A percentile compares a stretch with the other conserved stretches of the same genome.
Evolutionary conservation across 1,284 basidiomycete genomes (phyloP).

Genomic region (Ceratobasidium papillatum): DNA sequence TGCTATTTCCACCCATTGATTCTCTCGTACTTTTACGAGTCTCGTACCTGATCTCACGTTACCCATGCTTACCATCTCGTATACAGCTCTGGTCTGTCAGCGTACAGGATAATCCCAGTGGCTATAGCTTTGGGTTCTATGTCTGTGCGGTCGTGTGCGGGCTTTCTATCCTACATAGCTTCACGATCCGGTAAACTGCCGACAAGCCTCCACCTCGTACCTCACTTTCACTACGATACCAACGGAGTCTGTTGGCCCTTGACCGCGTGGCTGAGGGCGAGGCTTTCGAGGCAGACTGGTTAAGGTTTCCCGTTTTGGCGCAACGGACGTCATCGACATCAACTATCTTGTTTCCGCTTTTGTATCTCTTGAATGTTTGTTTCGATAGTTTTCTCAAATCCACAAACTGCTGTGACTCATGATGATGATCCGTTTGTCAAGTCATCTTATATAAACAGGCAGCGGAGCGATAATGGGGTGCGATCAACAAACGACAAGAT

Average conservation of each 20-base stretch:
- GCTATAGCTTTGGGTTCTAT: slow-evolving; percentile 77
- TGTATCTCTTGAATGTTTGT: slow-evolving; percentile 2
- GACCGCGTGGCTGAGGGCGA: not conserved
- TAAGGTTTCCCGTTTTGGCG: slow-evolving; percentile 4
- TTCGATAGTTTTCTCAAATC: slow-evolving; percentile 2
- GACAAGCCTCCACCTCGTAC: not conserved
- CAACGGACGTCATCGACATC: slow-evolving; percentile 3
- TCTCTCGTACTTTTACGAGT: not conserved
- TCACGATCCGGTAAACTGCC: slow-evolving; percentile 67
- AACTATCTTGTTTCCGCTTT: not conserved
- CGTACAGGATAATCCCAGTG: slow-evolving; percentile 70
- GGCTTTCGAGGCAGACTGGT: not conserved
- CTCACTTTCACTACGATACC: not conserved
- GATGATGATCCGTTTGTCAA: not conserved
- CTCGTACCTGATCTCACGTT: not conserved
- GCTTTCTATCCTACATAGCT: slow-evolving; percentile 71
- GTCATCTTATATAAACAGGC: slow-evolving; percentile 25
- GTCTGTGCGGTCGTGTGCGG: slow-evolving; percentile 68
- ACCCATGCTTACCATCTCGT: not conserved
- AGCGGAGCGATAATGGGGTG: not conserved
- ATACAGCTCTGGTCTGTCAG: slow-evolving; percentile 79
- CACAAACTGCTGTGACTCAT: not conserved
- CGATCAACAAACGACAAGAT: slow-evolving; percentile 1
- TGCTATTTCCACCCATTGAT: not conserved
- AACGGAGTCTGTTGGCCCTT: not conserved